Conservation (phyloP, 106 monocot genomes). For the Phalaenopsis equestris region DNA sequence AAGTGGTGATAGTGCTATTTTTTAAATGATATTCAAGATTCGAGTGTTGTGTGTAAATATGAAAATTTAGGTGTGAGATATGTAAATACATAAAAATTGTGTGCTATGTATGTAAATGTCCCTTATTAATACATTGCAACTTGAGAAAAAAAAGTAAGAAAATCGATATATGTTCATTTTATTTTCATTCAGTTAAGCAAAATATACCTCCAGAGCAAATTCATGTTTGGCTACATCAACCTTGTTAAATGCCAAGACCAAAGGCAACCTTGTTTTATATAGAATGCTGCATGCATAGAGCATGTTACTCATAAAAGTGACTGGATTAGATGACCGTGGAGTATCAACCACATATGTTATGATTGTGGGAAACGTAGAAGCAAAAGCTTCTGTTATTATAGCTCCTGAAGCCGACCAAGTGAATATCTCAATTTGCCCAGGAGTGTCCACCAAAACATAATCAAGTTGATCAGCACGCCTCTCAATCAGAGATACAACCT, state of each 20-base stretch:
- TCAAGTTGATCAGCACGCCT: constrained; percentile 84
- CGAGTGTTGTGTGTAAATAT: too few relatives aligned
- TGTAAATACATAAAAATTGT: too few relatives aligned
- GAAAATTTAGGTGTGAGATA: too few relatives aligned
- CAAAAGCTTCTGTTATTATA: constrained; percentile 92
- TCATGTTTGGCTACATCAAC: constrained; percentile 94
- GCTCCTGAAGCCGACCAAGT: constrained; percentile 99
- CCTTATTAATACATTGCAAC: background rate
- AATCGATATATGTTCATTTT: background rate
- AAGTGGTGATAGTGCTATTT: too few relatives aligned
- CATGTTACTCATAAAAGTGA: constrained; percentile 99
- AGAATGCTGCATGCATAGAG: constrained; percentile 98
- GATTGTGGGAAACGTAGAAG: constrained; percentile 92
- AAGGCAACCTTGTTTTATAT: constrained; percentile 88
- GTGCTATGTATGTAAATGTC: too few relatives aligned
- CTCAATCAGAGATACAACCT: constrained; percentile 87
- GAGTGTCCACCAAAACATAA: constrained; percentile 94
- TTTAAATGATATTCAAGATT: too few relatives aligned
- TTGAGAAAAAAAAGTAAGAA: background rate
- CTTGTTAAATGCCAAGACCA: constrained; percentile 88
- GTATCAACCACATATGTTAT: constrained; percentile 95
- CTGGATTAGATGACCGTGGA: constrained; percentile 72
- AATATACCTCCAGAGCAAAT: constrained; percentile 81
- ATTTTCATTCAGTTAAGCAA: background rate
- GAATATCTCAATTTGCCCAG: constrained; percentile 98